phyloP scores from a whole-genome alignment of 228 moss, liverwort and hornwort genomes.

The Sphagnum fallax region DNA sequence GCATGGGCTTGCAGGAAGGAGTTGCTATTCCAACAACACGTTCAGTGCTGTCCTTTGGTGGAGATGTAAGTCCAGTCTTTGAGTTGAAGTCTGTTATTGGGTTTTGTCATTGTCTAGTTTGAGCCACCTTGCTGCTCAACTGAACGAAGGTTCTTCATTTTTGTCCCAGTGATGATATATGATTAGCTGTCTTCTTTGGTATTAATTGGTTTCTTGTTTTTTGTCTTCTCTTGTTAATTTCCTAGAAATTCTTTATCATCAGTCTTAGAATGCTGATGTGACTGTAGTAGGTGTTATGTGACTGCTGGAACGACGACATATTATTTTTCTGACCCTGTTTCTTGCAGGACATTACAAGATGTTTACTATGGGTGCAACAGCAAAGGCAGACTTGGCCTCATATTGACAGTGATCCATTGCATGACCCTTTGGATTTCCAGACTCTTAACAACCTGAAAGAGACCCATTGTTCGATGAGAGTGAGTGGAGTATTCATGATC shows the following conservation, averaged over 20 bases:
- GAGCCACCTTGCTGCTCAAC: too few relatives aligned
- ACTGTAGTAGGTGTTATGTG: too few relatives aligned
- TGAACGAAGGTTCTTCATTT: too few relatives aligned
- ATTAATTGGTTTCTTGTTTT: neutral
- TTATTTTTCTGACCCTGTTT: neutral
- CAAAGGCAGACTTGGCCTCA: conserved; percentile 88
- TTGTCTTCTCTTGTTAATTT: neutral
- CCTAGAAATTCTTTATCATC: too few relatives aligned
- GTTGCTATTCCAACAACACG: conserved; percentile 80
- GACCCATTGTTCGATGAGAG: conserved; percentile 66
- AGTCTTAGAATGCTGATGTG: too few relatives aligned
- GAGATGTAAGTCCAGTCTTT: conserved; percentile 50
- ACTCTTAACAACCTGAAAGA: conserved; percentile 79
- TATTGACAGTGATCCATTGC: conserved; percentile 62
- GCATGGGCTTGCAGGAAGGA: conserved; percentile 56
- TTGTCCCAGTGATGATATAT: too few relatives aligned
- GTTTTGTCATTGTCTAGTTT: neutral
- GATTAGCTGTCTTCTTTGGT: too few relatives aligned
- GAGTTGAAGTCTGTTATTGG: neutral
- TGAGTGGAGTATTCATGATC: conserved; percentile 18
- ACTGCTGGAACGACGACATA: too few relatives aligned
- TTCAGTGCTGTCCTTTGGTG: conserved; percentile 83
- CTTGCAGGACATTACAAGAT: conserved; percentile 83
- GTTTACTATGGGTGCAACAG: conserved; percentile 88
- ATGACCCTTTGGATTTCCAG: conserved; percentile 77